A percentile compares a stretch with the other conserved stretches of the same genome.
These are phyloP conservation scores for Penicillium occitanis DNA, from an alignment of 2,329 filamentous ascomycete species.

Conservation along the genomic window DNA sequence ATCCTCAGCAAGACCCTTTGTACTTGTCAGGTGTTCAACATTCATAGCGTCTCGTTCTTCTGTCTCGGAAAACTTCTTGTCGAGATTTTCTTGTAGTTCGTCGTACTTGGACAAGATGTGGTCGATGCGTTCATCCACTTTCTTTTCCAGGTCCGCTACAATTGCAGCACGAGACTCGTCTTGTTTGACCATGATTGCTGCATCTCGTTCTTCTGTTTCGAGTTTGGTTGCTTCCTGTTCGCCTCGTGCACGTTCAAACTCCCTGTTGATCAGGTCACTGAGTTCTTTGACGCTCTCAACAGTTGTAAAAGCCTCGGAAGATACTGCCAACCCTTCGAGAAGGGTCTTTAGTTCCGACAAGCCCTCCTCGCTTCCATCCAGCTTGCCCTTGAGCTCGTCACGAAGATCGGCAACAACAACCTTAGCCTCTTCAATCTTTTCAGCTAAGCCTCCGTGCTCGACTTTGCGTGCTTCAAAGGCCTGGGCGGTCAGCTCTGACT, in stretches of 20 bases:
- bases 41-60: slow-evolving; percentile 73
- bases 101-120: slow-evolving; percentile 86
- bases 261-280: slow-evolving; percentile 72
- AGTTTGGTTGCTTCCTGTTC: slow-evolving; percentile 77
- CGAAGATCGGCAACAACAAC: slow-evolving; percentile 75
- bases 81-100: slow-evolving; percentile 71
- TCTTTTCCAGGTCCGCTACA: slow-evolving; percentile 54
- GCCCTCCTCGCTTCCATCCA: slow-evolving; percentile 71
- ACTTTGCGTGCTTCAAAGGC: slow-evolving; percentile 80
- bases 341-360: slow-evolving; percentile 59
- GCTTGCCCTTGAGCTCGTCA: slow-evolving; percentile 70
- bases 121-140: slow-evolving; percentile 73
- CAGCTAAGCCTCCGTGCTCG: slow-evolving; percentile 75
- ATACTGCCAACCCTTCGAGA: slow-evolving; percentile 68
- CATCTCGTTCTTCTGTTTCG: slow-evolving; percentile 66
- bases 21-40: slow-evolving; percentile 70
- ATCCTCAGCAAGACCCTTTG: slow-evolving; percentile 80
- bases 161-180: slow-evolving; percentile 59
- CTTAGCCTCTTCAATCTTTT: slow-evolving; percentile 78
- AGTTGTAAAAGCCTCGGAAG: slow-evolving; percentile 47
- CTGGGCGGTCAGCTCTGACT: slow-evolving; percentile 72
- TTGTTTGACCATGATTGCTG: slow-evolving; percentile 58
- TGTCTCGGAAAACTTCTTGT: slow-evolving; percentile 70
- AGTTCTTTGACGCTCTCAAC: slow-evolving; percentile 68
- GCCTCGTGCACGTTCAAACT: slow-evolving; percentile 83